phyloP scores from a whole-genome alignment of 768 basidiomycete species.

The Mycena indigotica region DNA sequence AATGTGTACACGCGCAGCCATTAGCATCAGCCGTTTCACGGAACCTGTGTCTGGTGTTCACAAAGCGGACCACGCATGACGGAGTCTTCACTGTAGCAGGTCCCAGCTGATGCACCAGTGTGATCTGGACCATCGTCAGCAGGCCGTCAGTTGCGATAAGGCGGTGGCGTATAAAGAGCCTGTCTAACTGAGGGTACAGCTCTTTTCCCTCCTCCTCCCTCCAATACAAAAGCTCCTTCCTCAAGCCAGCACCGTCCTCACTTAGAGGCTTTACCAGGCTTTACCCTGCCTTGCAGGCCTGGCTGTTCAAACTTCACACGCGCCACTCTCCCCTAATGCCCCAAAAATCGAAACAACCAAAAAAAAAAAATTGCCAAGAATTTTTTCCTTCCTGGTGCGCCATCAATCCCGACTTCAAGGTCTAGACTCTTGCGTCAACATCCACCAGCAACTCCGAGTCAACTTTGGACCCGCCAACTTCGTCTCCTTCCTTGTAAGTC shows the following conservation, averaged over 20 bases:
- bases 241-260: background rate
- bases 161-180: constrained; percentile 13
- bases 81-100: background rate
- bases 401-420: background rate
- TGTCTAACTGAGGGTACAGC: background rate
- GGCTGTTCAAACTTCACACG: no score
- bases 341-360: background rate
- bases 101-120: constrained; percentile 23
- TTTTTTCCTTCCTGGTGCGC: no score
- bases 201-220: constrained; percentile 9
- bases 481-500: background rate
- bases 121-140: constrained; percentile 10
- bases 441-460: background rate
- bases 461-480: background rate
- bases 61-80: constrained; percentile 4
- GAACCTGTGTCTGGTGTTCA: constrained; percentile 19
- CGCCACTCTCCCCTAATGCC: background rate
- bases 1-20: background rate
- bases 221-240: background rate
- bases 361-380: background rate
- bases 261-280: background rate
- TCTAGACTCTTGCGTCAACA: background rate
- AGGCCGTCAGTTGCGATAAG: constrained; percentile 19
- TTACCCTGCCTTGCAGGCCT: no score
- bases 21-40: constrained; percentile 5